These are phyloP conservation scores for Termitomyces sp. DNA, from an alignment of 768 basidiomycete genomes.

Conservation along the genomic window DNA sequence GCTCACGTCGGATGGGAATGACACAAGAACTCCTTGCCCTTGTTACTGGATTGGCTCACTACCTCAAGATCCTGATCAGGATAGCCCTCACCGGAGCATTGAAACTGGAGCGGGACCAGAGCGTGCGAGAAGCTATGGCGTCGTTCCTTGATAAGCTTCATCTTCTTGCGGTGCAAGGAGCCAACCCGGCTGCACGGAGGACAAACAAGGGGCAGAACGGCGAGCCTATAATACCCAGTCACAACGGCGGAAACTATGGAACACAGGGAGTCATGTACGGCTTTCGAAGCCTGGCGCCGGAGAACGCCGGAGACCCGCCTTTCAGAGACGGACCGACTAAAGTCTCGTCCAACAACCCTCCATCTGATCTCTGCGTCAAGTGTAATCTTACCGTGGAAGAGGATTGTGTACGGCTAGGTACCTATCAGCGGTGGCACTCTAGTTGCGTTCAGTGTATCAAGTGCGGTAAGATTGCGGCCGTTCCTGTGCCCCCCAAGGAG, in stretches of 20 bases:
- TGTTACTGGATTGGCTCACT: conserved; percentile 98
- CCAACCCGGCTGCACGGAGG: conserved; percentile 71
- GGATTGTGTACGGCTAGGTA: conserved; percentile 91
- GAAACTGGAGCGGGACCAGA: conserved; percentile 90
- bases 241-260: conserved; percentile 53
- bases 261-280: conserved; percentile 90
- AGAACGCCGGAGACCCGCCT: conserved; percentile 85
- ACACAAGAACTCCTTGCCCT: conserved; percentile 95
- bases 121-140: conserved; percentile 75
- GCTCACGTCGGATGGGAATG: conserved; percentile 88
- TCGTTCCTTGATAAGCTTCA: conserved; percentile 92
- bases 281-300: conserved; percentile 86
- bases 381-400: conserved; percentile 93
- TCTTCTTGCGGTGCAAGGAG: conserved; percentile 80
- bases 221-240: conserved; percentile 41
- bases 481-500: conserved; percentile 50
- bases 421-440: conserved; percentile 97
- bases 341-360: conserved; percentile 60
- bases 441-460: conserved; percentile 81
- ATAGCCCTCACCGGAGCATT: conserved; percentile 95
- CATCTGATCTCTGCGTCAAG: conserved; percentile 86
- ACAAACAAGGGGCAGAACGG: conserved; percentile 73
- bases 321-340: conserved; percentile 52
- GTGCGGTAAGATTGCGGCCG: conserved; percentile 75
- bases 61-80: conserved; percentile 98